A percentile compares a stretch with the other conserved stretches of the same genome.
Evolutionary conservation across 352 stramenopile species (phyloP).

Genomic region (Phytopythium mirpurense): DNA sequence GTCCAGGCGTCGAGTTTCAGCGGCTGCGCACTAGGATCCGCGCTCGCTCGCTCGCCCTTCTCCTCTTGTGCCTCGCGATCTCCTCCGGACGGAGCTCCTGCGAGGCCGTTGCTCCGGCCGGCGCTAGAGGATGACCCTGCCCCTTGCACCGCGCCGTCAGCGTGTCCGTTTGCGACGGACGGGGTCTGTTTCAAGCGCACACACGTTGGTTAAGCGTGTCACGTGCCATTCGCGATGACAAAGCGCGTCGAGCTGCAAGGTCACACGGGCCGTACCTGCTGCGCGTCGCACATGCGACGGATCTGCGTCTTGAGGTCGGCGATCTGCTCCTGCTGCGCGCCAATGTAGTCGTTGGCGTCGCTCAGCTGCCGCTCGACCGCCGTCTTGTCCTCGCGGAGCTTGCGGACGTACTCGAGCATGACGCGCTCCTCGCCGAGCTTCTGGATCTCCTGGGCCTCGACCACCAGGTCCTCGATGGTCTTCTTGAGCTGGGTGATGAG

Average conservation of each 20-base stretch:
- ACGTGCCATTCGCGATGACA: background rate
- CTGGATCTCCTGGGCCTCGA: constrained; percentile 67
- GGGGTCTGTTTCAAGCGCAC: background rate
- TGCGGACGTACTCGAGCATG: constrained; percentile 82
- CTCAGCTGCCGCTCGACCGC: constrained; percentile 61
- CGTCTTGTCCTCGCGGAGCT: constrained; percentile 72
- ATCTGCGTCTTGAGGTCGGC: constrained; percentile 73
- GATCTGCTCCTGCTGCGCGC: constrained; percentile 71
- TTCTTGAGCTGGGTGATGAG: constrained; percentile 74
- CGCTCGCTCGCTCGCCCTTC: constrained; percentile 8
- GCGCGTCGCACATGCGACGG: constrained; percentile 26
- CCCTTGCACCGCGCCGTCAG: background rate
- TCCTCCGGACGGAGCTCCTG: background rate
- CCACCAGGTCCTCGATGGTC: constrained; percentile 72
- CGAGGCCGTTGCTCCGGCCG: background rate
- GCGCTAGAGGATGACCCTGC: background rate
- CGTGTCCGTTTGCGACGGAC: background rate
- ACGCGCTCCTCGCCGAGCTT: constrained; percentile 76
- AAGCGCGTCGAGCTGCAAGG: too few relatives aligned
- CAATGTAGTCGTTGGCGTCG: constrained; percentile 74
- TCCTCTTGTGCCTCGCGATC: constrained; percentile 1
- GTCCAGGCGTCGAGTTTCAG: constrained; percentile 38
- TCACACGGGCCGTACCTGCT: constrained; percentile 22
- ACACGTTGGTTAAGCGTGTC: background rate
- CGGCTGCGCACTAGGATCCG: constrained; percentile 16